Conservation (phyloP, 83 land plant genomes). For the Picea mariana region DNA sequence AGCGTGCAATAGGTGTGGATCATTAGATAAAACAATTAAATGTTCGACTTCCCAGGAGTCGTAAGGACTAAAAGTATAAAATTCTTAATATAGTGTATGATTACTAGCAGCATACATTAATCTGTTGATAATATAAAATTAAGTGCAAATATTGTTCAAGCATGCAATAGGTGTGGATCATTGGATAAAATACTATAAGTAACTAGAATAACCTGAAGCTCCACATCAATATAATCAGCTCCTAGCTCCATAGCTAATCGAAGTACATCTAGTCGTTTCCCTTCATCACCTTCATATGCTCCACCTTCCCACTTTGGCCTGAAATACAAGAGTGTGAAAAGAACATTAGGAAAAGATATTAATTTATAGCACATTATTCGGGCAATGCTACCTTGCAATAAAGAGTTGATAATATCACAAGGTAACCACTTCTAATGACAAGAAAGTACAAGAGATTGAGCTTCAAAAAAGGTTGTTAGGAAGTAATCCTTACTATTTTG, state of each 20-base stretch:
- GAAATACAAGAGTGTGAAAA: conserved; percentile 8
- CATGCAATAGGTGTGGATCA: background rate
- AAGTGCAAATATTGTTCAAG: background rate
- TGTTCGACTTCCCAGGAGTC: background rate
- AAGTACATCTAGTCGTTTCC: conserved; percentile 48
- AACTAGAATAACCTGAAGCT: conserved; percentile 51
- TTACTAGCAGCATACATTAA: background rate
- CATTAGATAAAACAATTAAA: background rate
- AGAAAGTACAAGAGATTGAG: too few relatives aligned
- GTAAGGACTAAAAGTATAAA: too few relatives aligned
- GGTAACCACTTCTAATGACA: too few relatives aligned
- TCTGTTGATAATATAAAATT: background rate
- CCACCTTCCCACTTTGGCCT: conserved; percentile 93
- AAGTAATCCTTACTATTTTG: too few relatives aligned
- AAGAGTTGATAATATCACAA: too few relatives aligned
- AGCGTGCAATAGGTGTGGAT: background rate
- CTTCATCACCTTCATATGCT: conserved; percentile 72
- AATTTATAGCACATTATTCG: too few relatives aligned
- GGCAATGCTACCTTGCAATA: too few relatives aligned
- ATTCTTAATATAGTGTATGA: too few relatives aligned
- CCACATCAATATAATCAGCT: conserved; percentile 80
- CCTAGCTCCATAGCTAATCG: conserved; percentile 65
- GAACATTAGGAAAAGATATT: background rate
- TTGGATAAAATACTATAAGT: background rate
- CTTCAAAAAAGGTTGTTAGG: too few relatives aligned